phyloP scores from a whole-genome alignment of 495 filamentous ascomycete species.

The Podospora anserina region DNA sequence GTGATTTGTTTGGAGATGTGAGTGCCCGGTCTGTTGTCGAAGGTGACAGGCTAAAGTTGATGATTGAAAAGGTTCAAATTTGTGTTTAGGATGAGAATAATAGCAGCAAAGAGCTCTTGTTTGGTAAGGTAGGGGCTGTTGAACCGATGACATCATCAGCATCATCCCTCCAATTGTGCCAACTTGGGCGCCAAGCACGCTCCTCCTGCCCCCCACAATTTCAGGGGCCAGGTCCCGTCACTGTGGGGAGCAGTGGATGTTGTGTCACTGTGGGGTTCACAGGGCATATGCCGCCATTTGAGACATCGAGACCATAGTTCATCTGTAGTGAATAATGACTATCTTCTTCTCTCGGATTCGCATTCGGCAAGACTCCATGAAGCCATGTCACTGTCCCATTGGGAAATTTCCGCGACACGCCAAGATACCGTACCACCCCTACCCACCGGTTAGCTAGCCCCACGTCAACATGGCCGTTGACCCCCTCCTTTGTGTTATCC shows the following conservation, averaged over 20 bases:
- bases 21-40: not conserved
- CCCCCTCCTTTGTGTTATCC: not conserved
- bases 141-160: constrained; percentile 13
- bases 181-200: not conserved
- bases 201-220: not conserved
- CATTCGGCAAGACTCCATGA: not conserved
- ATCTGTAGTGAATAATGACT: not conserved
- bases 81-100: not conserved
- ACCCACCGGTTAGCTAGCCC: not conserved
- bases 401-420: not conserved
- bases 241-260: not conserved
- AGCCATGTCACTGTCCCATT: not conserved
- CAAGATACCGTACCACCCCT: not conserved
- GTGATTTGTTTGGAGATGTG: not conserved
- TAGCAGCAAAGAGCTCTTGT: not conserved
- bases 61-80: not conserved
- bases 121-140: not conserved
- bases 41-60: not conserved
- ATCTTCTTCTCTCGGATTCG: not conserved
- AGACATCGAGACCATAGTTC: not conserved
- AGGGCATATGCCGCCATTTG: not conserved
- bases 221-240: not conserved
- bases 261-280: too few relatives aligned
- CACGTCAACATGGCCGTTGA: not conserved
- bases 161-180: not conserved